Base-by-base conservation (phyloP, 108 stramenopile species). In the Pseudonitzschia multiseries region DNA sequence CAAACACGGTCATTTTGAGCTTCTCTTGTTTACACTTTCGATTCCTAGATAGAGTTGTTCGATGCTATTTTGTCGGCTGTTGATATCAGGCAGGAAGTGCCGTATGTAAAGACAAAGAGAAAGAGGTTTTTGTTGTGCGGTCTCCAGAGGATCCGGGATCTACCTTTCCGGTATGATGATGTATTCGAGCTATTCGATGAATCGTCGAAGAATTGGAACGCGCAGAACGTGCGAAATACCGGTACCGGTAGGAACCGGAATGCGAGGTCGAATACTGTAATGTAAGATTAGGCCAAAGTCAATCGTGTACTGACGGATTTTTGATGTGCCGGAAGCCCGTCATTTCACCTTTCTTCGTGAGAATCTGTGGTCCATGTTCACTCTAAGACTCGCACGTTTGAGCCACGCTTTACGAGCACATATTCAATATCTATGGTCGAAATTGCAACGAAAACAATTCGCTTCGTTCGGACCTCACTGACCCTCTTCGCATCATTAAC, bases 241-340 rank as follows among this genome's bases (percentile, higher is more conserved):
- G n/a, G n/a, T n/a, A n/a, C n/a, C n/a, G n/a, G 3, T 51, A 17
- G 50, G 2, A 10, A 51, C 2, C 24, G 10, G 22, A 20, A 13
- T 22, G 54, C 54, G 26, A 56, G 21, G 54, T 56, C 54, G 54
- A 56, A 56, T 56, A 56, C 2, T 24, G 21, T 2, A 24, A 56
- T 3, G n/a, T 51, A 17, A 4, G 6, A 9, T 4, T 51, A 17
- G 20, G 2, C 54, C 9, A 26, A 26, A 56, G 54, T 26, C 54
- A 56, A 56, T 56, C 54, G 54, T 56, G 54, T 56, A 56, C 4
- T 56, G 54, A 9, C 26, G 26, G 54, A 56, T 56, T 56, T 56
- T 56, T 22, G 9, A 56, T 24, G 54, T 56, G 54, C 54, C 54
- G 13, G 54, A 26, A 56, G 5, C 54, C 24, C 54, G 54, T 24